Base-by-base conservation (phyloP, 257 asterid genomes). In the Lithospermum erythrorhizon region DNA sequence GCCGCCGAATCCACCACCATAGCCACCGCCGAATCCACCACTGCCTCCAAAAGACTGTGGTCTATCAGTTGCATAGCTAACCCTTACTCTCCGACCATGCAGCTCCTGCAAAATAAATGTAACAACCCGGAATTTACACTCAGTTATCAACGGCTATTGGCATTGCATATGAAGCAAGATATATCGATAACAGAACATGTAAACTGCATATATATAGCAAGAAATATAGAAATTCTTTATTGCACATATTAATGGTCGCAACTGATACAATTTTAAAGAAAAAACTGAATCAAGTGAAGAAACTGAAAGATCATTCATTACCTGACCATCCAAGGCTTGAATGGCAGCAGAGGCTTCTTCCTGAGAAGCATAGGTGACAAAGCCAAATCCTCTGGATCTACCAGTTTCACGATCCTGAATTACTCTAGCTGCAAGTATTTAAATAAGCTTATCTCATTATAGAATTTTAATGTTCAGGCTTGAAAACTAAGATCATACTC, bases 331-430 rank as follows among this genome's bases (percentile, higher is more conserved):
- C 80, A 87, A 68, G 52, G 96, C 98, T 79, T 82, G 95, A 65
- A 87, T 90, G 61, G 96, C 96, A 73, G 94, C 79, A 23, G 88
- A 77, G 53, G 98, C 98, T 71, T 78, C 95, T 69, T 85, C 98
- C 51, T 60, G 22, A 27, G 74, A 62, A 6, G 71, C 21, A 64
- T 65, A 90, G 15, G 98, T 85, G 65, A 90, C 78, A 62, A 90
- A 90, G 57, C 89, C 96, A 78, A 90, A 90, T 57, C 98, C 98
- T 73, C 91, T 82, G 45, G 98, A 90, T 57, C 84, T 82, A 57
- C 91, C 91, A 65, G 83, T 76, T 18, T 85, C 94, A 61, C 96
- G 95, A 29, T 90, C 98, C 7, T 70, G 45, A 53, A 90, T 85
- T 58, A 90, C 79, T 72, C 77, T 83, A 17, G 78, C 98, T 90